phyloP scores from a whole-genome alignment of 2,329 filamentous ascomycete species.

The Niveomyces coronatus region DNA sequence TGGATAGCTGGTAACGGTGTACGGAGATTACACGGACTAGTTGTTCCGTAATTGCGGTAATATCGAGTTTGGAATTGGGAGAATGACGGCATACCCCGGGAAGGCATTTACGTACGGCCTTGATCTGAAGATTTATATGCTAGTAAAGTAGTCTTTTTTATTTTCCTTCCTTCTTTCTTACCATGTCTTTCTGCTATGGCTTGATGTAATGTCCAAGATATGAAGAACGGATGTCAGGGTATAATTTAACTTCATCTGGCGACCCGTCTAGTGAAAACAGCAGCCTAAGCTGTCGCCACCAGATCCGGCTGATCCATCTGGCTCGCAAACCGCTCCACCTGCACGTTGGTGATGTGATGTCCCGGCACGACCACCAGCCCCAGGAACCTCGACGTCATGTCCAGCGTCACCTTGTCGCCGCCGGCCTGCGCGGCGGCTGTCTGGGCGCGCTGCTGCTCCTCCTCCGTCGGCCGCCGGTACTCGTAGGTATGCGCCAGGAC shows the following conservation, averaged over 20 bases:
- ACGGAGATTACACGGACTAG: slow-evolving; percentile 1
- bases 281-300: slow-evolving; percentile 3
- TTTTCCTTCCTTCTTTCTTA: too few relatives aligned
- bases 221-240: background rate
- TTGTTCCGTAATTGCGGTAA: slow-evolving; percentile 8
- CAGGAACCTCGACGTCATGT: slow-evolving; percentile 78
- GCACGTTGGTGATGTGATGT: slow-evolving; percentile 74
- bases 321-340: slow-evolving; percentile 66
- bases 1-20: slow-evolving; percentile 4
- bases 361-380: slow-evolving; percentile 87
- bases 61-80: slow-evolving; percentile 2
- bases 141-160: slow-evolving; percentile 10
- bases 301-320: slow-evolving; percentile 27
- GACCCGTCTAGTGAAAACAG: background rate
- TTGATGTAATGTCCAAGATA: slow-evolving; percentile 14
- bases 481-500: slow-evolving; percentile 81
- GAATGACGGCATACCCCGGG: slow-evolving; percentile 9
- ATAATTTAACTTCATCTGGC: background rate
- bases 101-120: slow-evolving; percentile 3
- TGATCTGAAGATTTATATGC: slow-evolving; percentile 6
- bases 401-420: slow-evolving; percentile 42
- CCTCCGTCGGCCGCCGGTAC: slow-evolving; percentile 63
- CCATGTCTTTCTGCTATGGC: slow-evolving; percentile 18
- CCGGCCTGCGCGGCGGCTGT: slow-evolving; percentile 20
- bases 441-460: slow-evolving; percentile 30